Evolutionary conservation across 371 early-diverging fungal genomes (phyloP).

Genomic region (Mortierella sp.): DNA sequence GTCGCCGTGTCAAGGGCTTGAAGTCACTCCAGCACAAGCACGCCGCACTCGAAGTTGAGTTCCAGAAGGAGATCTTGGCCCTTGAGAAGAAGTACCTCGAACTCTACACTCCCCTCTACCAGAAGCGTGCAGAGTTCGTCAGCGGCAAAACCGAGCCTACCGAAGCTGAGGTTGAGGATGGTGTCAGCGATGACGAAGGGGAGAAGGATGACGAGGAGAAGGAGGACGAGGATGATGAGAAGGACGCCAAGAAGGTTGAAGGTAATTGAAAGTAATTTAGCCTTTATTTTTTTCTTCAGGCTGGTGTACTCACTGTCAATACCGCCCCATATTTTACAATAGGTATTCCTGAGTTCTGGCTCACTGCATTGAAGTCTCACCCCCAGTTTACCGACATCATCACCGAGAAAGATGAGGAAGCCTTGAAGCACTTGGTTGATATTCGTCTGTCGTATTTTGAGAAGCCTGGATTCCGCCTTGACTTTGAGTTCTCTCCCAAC

Average conservation of each 20-base stretch:
- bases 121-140: constrained; percentile 84
- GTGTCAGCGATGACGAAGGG: constrained; percentile 69
- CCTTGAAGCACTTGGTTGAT: constrained; percentile 86
- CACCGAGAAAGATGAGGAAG: constrained; percentile 90
- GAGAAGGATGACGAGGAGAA: constrained; percentile 65
- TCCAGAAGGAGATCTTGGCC: constrained; percentile 89
- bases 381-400: constrained; percentile 84
- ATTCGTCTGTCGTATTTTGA: constrained; percentile 87
- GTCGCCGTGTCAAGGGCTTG: constrained; percentile 87
- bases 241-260: constrained; percentile 43
- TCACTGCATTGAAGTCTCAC: constrained; percentile 89
- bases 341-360: constrained; percentile 95
- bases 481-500: constrained; percentile 92
- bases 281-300: constrained; percentile 60
- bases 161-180: constrained; percentile 81
- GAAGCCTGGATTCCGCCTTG: constrained; percentile 91
- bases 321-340: neutral
- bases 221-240: constrained; percentile 58
- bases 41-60: constrained; percentile 81
- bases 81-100: constrained; percentile 94
- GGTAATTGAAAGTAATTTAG: constrained; percentile 22
- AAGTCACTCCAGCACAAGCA: constrained; percentile 87
- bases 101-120: constrained; percentile 87
- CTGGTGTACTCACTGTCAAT: constrained; percentile 83
- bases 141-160: constrained; percentile 88